These are phyloP conservation scores for Ceratobasidium sp. DNA, from an alignment of 1,284 basidiomycete genomes.

Conservation along the genomic window DNA sequence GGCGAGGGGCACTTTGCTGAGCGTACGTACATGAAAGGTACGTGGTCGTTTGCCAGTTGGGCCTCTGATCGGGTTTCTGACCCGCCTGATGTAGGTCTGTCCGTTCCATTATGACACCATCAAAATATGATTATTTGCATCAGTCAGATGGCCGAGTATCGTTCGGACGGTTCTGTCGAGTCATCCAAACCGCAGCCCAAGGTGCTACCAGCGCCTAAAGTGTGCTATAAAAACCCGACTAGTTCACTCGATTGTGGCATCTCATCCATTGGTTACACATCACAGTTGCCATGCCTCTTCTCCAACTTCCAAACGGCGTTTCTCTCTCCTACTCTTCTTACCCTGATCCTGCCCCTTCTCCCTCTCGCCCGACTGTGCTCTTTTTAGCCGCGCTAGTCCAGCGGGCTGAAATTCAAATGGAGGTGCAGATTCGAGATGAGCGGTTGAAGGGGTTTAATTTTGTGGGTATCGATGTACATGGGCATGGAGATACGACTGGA, in stretches of 20 bases:
- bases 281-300: constrained; percentile 10
- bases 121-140: background rate
- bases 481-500: constrained; percentile 37
- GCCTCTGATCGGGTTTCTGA: background rate
- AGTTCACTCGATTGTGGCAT: background rate
- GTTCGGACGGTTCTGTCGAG: constrained; percentile 10
- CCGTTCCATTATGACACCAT: background rate
- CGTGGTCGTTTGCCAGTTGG: background rate
- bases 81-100: background rate
- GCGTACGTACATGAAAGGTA: background rate
- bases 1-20: no score
- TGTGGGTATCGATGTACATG: constrained; percentile 31
- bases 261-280: background rate
- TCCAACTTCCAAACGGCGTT: constrained; percentile 15
- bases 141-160: background rate
- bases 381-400: constrained; percentile 16
- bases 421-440: constrained; percentile 8
- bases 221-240: background rate
- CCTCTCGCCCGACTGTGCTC: constrained; percentile 19
- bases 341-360: constrained; percentile 2
- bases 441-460: constrained; percentile 27
- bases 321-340: constrained; percentile 27
- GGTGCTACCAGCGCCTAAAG: background rate
- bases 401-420: constrained; percentile 18
- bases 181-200: background rate